Conservation (phyloP, 2,329 filamentous ascomycete genomes). For the Epichloe bromicola region DNA sequence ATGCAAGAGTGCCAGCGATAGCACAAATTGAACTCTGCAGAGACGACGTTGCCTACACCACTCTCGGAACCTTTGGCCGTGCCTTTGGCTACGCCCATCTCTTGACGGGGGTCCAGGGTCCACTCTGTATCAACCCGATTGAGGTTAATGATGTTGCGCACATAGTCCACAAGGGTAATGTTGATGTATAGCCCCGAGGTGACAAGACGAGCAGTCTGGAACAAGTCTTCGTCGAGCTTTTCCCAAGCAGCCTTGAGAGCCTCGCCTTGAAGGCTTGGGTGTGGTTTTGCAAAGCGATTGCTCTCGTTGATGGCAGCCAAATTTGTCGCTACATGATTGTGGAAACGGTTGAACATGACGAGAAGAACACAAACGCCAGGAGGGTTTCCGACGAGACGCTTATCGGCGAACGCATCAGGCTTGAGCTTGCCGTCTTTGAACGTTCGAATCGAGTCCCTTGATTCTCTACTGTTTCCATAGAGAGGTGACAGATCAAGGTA, state of each 20-base stretch:
- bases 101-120: slow-evolving; percentile 65
- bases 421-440: slow-evolving; percentile 61
- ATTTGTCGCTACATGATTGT: slow-evolving; percentile 73
- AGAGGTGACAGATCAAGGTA: slow-evolving; percentile 61
- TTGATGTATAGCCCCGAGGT: slow-evolving; percentile 67
- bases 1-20: slow-evolving; percentile 83
- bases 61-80: slow-evolving; percentile 48
- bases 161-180: slow-evolving; percentile 65
- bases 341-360: slow-evolving; percentile 73
- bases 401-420: slow-evolving; percentile 59
- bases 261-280: slow-evolving; percentile 33
- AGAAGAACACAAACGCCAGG: slow-evolving; percentile 59
- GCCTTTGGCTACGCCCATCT: slow-evolving; percentile 44
- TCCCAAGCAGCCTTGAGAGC: slow-evolving; percentile 40
- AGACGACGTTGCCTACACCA: slow-evolving; percentile 71
- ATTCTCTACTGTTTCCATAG: slow-evolving; percentile 55
- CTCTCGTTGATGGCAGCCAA: slow-evolving; percentile 78
- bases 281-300: slow-evolving; percentile 59
- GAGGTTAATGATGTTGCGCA: slow-evolving; percentile 60
- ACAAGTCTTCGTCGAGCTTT: slow-evolving; percentile 65
- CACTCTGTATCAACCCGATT: slow-evolving; percentile 53
- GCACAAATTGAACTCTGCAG: slow-evolving; percentile 78
- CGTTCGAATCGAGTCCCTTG: slow-evolving; percentile 54
- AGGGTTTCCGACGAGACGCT: slow-evolving; percentile 56
- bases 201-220: slow-evolving; percentile 65